phyloP scores from a whole-genome alignment of 2,329 filamentous ascomycete genomes.

The Penicillium verrucosum region DNA sequence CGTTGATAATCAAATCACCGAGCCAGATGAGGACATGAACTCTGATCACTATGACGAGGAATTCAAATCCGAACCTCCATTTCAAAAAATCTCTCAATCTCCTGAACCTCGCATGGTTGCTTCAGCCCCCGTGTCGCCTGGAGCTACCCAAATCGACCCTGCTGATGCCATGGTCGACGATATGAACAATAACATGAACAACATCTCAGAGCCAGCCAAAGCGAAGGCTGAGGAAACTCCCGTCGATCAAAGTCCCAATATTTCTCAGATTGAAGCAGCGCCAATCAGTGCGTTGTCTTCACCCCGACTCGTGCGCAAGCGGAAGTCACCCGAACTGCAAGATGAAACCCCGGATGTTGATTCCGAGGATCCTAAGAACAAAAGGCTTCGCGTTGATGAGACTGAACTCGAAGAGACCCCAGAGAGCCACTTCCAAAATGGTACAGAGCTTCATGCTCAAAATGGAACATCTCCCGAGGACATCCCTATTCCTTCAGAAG shows the following conservation, averaged over 20 bases:
- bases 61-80: slow-evolving; percentile 8
- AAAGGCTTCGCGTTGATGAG: slow-evolving; percentile 35
- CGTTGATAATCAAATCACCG: slow-evolving; percentile 7
- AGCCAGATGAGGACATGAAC: slow-evolving; percentile 10
- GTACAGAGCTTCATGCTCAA: slow-evolving; percentile 17
- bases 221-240: neutral
- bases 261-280: neutral
- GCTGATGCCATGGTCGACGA: neutral
- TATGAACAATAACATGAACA: neutral
- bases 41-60: slow-evolving; percentile 12
- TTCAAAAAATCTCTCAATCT: slow-evolving; percentile 15
- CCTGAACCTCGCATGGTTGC: slow-evolving; percentile 11
- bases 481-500: neutral
- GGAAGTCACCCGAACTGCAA: slow-evolving; percentile 24
- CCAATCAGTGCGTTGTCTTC: slow-evolving; percentile 1
- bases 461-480: slow-evolving; percentile 21
- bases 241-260: neutral
- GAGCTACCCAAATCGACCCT: slow-evolving; percentile 6
- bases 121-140: slow-evolving; percentile 13
- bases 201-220: neutral
- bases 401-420: slow-evolving; percentile 22
- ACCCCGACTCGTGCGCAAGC: slow-evolving; percentile 25
- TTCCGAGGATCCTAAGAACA: slow-evolving; percentile 18
- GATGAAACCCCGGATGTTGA: slow-evolving; percentile 17
- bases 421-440: slow-evolving; percentile 24